A percentile compares a stretch with the other conserved stretches of the same genome.
These are phyloP conservation scores for Halophytophthora polymorphica DNA, from an alignment of 352 stramenopile species.

Conservation along the genomic window DNA sequence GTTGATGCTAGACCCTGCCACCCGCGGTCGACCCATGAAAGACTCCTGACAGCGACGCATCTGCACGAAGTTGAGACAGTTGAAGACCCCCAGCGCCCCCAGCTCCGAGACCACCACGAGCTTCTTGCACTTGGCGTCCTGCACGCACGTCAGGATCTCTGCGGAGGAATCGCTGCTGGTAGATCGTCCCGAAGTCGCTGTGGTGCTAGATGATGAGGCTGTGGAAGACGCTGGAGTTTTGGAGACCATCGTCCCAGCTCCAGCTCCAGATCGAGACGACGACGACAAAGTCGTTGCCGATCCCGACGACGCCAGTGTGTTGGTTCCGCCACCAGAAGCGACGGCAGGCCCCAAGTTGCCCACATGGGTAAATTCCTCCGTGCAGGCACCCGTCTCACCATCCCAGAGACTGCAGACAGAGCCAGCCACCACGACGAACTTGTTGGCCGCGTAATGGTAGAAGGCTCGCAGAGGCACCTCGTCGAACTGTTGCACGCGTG, in stretches of 20 bases:
- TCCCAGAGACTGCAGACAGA: constrained; percentile 74
- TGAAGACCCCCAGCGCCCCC: constrained; percentile 63
- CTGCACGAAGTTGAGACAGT: constrained; percentile 70
- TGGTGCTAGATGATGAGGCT: constrained; percentile 3
- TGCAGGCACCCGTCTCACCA: constrained; percentile 44
- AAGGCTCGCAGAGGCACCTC: constrained; percentile 70
- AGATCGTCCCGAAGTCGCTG: not conserved
- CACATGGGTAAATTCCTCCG: constrained; percentile 58
- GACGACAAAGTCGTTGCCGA: not conserved
- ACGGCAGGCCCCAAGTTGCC: constrained; percentile 13
- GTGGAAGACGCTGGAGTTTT: not conserved
- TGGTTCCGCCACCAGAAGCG: not conserved
- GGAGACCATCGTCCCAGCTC: not conserved
- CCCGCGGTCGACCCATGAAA: constrained; percentile 34
- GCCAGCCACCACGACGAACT: constrained; percentile 61
- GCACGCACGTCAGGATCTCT: constrained; percentile 46
- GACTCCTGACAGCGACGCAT: constrained; percentile 62
- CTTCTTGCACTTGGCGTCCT: constrained; percentile 62
- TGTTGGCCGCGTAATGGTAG: constrained; percentile 66
- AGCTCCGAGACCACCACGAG: constrained; percentile 55
- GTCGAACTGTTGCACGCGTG: constrained; percentile 62
- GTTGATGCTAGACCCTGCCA: too few relatives aligned
- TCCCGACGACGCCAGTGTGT: not conserved
- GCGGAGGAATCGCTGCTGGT: constrained; percentile 23
- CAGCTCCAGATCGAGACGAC: constrained; percentile 1